phyloP scores from a whole-genome alignment of 1,284 basidiomycete genomes.

The Vanrija humicola region DNA sequence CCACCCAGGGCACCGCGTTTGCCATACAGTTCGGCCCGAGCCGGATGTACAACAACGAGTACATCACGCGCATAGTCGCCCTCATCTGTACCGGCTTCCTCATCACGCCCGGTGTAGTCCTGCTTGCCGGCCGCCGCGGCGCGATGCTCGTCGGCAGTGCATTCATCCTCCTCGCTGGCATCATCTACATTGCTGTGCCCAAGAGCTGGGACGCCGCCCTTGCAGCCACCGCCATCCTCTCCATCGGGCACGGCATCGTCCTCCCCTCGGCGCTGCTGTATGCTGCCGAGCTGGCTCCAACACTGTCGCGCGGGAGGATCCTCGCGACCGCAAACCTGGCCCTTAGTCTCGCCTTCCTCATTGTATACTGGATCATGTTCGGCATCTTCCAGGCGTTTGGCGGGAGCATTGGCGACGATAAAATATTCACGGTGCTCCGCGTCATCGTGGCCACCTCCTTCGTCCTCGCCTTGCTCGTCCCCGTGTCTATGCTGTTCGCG shows the following conservation, averaged over 20 bases:
- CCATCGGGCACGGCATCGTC: constrained; percentile 1
- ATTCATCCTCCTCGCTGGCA: neutral
- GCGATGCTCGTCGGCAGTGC: neutral
- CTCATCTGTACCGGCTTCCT: constrained; percentile 1
- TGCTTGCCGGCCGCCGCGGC: neutral
- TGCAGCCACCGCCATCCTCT: neutral
- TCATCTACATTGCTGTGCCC: neutral
- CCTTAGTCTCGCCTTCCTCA: neutral
- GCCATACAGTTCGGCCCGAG: too few relatives aligned
- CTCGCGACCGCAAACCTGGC: neutral
- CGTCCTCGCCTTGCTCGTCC: too few relatives aligned
- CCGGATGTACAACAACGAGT: too few relatives aligned
- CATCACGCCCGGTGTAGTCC: neutral
- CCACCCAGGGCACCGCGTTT: too few relatives aligned
- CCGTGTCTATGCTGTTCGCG: too few relatives aligned
- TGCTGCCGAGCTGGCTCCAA: constrained; percentile 1
- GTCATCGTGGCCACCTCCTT: too few relatives aligned
- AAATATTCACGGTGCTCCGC: too few relatives aligned
- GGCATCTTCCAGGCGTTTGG: constrained; percentile 31
- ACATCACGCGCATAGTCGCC: neutral
- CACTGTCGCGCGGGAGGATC: neutral
- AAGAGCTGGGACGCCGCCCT: neutral
- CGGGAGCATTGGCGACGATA: too few relatives aligned
- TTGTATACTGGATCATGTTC: constrained; percentile 26
- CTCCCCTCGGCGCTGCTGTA: neutral